A percentile compares a stretch with the other conserved stretches of the same genome.
Conservation (phyloP, 2,329 filamentous ascomycete genomes). For the Apiospora arundinis region DNA sequence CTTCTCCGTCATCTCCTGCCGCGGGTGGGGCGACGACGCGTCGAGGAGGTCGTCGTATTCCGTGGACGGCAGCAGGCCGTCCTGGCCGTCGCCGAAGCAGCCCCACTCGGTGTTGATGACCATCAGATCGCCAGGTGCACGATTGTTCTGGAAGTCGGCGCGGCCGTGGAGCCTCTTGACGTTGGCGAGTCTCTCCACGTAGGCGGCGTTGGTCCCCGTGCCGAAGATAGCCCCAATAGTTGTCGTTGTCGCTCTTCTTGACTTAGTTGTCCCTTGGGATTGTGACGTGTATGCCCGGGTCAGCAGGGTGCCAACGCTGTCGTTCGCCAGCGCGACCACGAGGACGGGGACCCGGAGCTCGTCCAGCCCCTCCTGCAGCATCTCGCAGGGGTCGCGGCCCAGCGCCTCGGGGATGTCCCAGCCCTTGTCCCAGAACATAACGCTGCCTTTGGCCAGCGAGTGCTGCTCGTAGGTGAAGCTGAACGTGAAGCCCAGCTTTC, state of each 20-base stretch:
- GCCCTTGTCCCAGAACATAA: constrained; percentile 83
- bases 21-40: constrained; percentile 71
- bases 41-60: constrained; percentile 72
- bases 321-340: constrained; percentile 78
- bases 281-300: constrained; percentile 72
- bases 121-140: constrained; percentile 70
- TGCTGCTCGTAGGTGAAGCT: constrained; percentile 78
- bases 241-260: background rate
- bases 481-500: constrained; percentile 40
- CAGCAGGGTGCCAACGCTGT: constrained; percentile 82
- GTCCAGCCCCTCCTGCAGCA: constrained; percentile 77
- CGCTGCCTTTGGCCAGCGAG: constrained; percentile 72
- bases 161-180: constrained; percentile 62
- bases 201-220: constrained; percentile 82
- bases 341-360: constrained; percentile 70
- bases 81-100: constrained; percentile 75
- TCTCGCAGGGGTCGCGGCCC: constrained; percentile 75
- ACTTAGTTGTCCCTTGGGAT: constrained; percentile 67
- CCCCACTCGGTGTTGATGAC: constrained; percentile 86
- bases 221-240: constrained; percentile 78
- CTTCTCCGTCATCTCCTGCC: constrained; percentile 84
- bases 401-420: constrained; percentile 80
- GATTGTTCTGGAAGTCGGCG: constrained; percentile 55
- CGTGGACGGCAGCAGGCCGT: constrained; percentile 70
- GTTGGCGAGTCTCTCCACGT: constrained; percentile 74